Conservation (phyloP, 257 asterid genomes). For the Penstemon newberryi region DNA sequence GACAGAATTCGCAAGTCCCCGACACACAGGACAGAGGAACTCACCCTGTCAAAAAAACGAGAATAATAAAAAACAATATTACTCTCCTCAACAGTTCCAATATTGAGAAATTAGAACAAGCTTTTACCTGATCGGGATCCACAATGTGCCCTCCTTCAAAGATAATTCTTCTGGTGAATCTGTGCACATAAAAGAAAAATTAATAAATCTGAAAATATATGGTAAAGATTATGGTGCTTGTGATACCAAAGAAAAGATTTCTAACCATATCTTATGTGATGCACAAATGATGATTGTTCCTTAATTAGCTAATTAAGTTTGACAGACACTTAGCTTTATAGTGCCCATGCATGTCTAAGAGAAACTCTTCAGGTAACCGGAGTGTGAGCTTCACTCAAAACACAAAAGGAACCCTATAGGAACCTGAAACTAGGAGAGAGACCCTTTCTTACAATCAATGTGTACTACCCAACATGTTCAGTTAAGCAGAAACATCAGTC, state of each 20-base stretch:
- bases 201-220: conserved; percentile 11
- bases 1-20: conserved; percentile 89
- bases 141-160: conserved; percentile 97
- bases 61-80: conserved; percentile 27
- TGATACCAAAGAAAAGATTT: conserved; percentile 19
- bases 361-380: conserved; percentile 17
- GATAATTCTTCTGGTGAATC: conserved; percentile 74
- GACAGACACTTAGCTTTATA: conserved; percentile 3
- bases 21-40: conserved; percentile 97
- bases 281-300: not conserved
- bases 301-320: not conserved
- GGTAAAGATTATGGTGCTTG: conserved; percentile 3
- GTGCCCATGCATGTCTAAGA: conserved; percentile 10
- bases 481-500: conserved; percentile 1
- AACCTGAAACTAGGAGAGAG: not conserved
- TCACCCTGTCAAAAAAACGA: conserved; percentile 70
- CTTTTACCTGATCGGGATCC: conserved; percentile 90
- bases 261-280: not conserved
- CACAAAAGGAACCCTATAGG: not conserved
- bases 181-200: conserved; percentile 30
- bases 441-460: conserved; percentile 6
- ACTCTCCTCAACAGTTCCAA: conserved; percentile 24
- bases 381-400: conserved; percentile 1
- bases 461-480: not conserved
- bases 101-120: conserved; percentile 17